Evolutionary conservation across 805 yeast species (phyloP).

Genomic region (Kazachstania viticola): DNA sequence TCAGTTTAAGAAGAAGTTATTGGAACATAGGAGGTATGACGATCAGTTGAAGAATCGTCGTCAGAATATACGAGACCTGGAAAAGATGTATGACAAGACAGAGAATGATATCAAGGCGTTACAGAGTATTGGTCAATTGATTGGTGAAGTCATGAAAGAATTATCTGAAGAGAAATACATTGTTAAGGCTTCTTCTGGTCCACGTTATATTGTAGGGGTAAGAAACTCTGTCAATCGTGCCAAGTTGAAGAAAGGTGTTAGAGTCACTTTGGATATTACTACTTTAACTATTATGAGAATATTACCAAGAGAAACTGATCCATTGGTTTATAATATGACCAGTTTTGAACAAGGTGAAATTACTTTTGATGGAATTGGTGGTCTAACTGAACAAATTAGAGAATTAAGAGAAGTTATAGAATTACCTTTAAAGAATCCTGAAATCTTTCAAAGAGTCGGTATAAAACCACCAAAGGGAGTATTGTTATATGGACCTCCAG

Average conservation of each 20-base stretch:
- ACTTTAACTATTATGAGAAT: slow-evolving; percentile 96
- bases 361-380: slow-evolving; percentile 92
- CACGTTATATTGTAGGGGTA: slow-evolving; percentile 95
- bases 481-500: slow-evolving; percentile 93
- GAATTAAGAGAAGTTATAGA: slow-evolving; percentile 97
- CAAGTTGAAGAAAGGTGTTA: slow-evolving; percentile 78
- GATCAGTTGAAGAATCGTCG: slow-evolving; percentile 79
- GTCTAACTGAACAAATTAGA: slow-evolving; percentile 87
- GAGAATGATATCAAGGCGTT: slow-evolving; percentile 95
- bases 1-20: slow-evolving; percentile 71
- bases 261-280: slow-evolving; percentile 96
- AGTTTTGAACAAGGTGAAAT: slow-evolving; percentile 96
- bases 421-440: slow-evolving; percentile 93
- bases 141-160: slow-evolving; percentile 94
- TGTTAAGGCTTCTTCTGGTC: slow-evolving; percentile 94
- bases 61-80: slow-evolving; percentile 70
- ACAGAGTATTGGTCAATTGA: slow-evolving; percentile 93
- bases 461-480: slow-evolving; percentile 99
- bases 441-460: slow-evolving; percentile 88
- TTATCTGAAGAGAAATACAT: slow-evolving; percentile 89
- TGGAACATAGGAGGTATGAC: slow-evolving; percentile 93
- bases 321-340: slow-evolving; percentile 95
- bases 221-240: slow-evolving; percentile 83
- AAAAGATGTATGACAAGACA: slow-evolving; percentile 77
- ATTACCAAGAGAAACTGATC: slow-evolving; percentile 95